Evolutionary conservation across 1,284 basidiomycete genomes (phyloP).

Genomic region (Cryptococcus sp.): DNA sequence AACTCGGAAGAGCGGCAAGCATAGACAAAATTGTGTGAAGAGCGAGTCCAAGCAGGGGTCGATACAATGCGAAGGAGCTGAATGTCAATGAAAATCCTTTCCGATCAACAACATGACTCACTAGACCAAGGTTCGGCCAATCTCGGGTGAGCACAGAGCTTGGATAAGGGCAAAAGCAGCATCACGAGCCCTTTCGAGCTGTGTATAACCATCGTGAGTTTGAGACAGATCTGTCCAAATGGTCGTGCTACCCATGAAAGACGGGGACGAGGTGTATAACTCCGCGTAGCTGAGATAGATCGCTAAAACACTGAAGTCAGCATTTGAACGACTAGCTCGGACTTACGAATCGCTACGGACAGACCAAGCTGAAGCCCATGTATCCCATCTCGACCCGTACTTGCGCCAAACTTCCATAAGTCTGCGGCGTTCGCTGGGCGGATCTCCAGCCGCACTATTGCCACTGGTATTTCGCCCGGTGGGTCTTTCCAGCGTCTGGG

Average conservation of each 20-base stretch:
- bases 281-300: conserved; percentile 43
- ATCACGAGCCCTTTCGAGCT: conserved; percentile 41
- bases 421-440: conserved; percentile 2
- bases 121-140: conserved; percentile 43
- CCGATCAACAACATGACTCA: conserved; percentile 9
- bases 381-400: conserved; percentile 28
- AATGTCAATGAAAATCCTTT: no score
- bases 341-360: conserved; percentile 33
- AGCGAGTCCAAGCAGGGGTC: conserved; percentile 41
- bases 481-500: neutral
- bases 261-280: conserved; percentile 39
- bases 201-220: conserved; percentile 33
- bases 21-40: conserved; percentile 30
- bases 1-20: neutral
- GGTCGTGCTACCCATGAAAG: conserved; percentile 24
- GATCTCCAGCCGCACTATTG: neutral
- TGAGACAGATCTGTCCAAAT: conserved; percentile 38
- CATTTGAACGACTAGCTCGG: neutral
- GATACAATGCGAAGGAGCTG: conserved; percentile 40
- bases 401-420: conserved; percentile 32
- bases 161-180: conserved; percentile 42
- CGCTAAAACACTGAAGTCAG: conserved; percentile 31
- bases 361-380: conserved; percentile 34
- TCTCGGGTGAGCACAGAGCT: conserved; percentile 39
- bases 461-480: neutral